These are phyloP conservation scores for Aschersonia sp. DNA, from an alignment of 2,329 filamentous ascomycete species.

Conservation along the genomic window DNA sequence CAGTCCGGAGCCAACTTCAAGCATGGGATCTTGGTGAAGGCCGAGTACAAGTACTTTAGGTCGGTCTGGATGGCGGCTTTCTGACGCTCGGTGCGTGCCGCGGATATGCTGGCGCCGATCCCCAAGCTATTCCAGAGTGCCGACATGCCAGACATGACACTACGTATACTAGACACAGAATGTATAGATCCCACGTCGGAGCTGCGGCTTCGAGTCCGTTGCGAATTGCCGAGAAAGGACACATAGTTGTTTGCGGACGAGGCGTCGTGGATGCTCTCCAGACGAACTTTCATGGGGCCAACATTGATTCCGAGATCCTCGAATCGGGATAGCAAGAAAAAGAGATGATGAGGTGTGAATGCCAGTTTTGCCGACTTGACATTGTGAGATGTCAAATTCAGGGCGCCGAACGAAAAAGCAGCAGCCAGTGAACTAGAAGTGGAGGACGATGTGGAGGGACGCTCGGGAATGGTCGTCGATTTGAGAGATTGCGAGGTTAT, in stretches of 20 bases:
- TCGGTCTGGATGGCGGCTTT: constrained; percentile 76
- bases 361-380: constrained; percentile 85
- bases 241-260: constrained; percentile 83
- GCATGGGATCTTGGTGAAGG: constrained; percentile 96
- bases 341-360: constrained; percentile 88
- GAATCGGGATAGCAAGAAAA: constrained; percentile 89
- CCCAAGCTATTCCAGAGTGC: constrained; percentile 83
- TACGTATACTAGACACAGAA: constrained; percentile 91
- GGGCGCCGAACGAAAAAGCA: constrained; percentile 71
- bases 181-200: constrained; percentile 85
- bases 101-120: constrained; percentile 63
- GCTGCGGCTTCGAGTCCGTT: constrained; percentile 62
- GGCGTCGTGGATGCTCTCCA: constrained; percentile 88
- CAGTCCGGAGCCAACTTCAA: constrained; percentile 84
- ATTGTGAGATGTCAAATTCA: constrained; percentile 72
- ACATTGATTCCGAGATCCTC: constrained; percentile 84
- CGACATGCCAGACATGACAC: constrained; percentile 95
- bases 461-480: constrained; percentile 37
- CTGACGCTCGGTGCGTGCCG: constrained; percentile 75
- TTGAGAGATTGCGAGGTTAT: constrained; percentile 32
- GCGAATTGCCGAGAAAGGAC: constrained; percentile 71
- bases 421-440: constrained; percentile 66
- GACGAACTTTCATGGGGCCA: constrained; percentile 87
- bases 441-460: constrained; percentile 50
- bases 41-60: constrained; percentile 90